Evolutionary conservation across 306 rosid species (phyloP).

Genomic region (Inga laurina): DNA sequence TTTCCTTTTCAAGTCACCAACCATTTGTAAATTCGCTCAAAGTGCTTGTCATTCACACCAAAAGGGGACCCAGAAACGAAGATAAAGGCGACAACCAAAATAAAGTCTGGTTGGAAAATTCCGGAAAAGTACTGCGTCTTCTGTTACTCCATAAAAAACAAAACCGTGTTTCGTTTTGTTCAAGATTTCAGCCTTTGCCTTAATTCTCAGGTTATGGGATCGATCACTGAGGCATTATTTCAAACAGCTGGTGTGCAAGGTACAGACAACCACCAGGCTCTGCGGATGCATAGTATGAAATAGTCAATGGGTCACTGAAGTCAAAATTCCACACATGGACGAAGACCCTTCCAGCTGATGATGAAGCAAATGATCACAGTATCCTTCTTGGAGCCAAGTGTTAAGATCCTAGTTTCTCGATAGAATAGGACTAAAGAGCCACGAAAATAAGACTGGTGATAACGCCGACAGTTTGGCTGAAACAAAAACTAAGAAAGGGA

Average conservation of each 20-base stretch:
- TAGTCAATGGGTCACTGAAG: background rate
- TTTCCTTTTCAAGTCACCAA: background rate
- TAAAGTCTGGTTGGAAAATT: background rate
- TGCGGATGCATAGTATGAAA: background rate
- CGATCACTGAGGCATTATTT: background rate
- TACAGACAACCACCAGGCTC: background rate
- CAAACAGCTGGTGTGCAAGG: background rate
- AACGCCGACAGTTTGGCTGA: background rate
- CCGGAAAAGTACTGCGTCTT: slow-evolving; percentile 20
- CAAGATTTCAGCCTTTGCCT: slow-evolving; percentile 20
- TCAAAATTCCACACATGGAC: background rate
- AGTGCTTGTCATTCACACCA: background rate
- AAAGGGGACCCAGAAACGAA: slow-evolving; percentile 1
- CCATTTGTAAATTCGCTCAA: background rate
- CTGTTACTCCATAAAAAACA: slow-evolving; percentile 32
- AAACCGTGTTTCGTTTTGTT: slow-evolving; percentile 25
- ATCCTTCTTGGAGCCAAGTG: background rate
- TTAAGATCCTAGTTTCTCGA: background rate
- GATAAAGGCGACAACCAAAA: background rate
- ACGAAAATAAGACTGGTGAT: background rate
- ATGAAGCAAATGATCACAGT: background rate
- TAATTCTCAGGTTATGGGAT: background rate
- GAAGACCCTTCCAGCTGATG: background rate
- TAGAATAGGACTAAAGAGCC: background rate
- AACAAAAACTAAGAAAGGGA: background rate